These are phyloP conservation scores for Sisymbrium altissimum DNA, from an alignment of 345 rosid species.

Conservation along the genomic window DNA sequence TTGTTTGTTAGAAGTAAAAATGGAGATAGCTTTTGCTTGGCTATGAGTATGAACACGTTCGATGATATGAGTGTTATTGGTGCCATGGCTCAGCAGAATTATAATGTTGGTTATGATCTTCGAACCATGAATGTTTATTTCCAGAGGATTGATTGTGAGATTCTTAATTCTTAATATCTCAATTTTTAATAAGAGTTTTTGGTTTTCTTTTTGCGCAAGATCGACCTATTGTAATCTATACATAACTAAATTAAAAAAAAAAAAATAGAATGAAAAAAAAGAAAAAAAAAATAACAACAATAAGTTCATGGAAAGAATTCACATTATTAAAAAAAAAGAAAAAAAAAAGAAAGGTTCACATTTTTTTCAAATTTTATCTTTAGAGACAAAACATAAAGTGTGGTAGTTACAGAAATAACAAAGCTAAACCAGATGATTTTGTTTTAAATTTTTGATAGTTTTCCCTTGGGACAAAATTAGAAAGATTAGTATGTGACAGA, in stretches of 20 bases:
- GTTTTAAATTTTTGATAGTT: background rate
- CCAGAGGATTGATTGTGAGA: slow-evolving; percentile 25
- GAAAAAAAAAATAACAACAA: background rate
- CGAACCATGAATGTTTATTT: slow-evolving; percentile 25
- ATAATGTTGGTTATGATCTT: slow-evolving; percentile 35
- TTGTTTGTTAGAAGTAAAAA: slow-evolving; percentile 41
- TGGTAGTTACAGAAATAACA: background rate
- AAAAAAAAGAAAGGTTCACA: background rate
- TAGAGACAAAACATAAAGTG: background rate
- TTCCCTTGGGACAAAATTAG: background rate
- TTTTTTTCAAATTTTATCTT: background rate
- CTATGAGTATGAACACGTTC: slow-evolving; percentile 26
- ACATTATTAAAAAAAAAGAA: background rate
- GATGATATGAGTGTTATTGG: slow-evolving; percentile 41
- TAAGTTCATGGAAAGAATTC: background rate
- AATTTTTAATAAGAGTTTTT: background rate
- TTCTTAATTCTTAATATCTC: slow-evolving; percentile 18
- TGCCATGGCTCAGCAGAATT: slow-evolving; percentile 33
- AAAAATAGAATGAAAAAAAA: background rate
- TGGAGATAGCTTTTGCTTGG: slow-evolving; percentile 46
- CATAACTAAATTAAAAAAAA: background rate
- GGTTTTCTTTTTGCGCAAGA: background rate
- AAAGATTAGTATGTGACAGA: background rate
- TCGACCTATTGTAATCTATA: background rate
- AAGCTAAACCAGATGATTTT: background rate